These are phyloP conservation scores for Fistulinella cinereoalba DNA, from an alignment of 1,284 basidiomycete genomes.

Conservation along the genomic window DNA sequence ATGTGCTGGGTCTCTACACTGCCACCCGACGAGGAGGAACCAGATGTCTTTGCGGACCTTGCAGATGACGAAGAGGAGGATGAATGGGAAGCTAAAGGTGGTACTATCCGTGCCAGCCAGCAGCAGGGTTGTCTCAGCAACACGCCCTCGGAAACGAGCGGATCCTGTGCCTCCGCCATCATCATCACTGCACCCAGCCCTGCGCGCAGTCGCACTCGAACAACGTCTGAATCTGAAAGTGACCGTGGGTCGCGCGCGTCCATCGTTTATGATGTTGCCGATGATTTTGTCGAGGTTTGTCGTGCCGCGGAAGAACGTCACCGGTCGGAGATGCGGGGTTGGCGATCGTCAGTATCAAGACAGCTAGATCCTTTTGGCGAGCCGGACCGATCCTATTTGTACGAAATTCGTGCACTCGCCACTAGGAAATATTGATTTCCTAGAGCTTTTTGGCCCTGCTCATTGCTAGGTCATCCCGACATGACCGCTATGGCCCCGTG, in stretches of 20 bases:
- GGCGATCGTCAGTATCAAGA: constrained; percentile 54
- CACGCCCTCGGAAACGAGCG: constrained; percentile 38
- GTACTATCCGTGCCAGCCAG: constrained; percentile 71
- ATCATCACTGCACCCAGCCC: constrained; percentile 52
- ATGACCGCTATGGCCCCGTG: constrained; percentile 4
- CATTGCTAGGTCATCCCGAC: not conserved
- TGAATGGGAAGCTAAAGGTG: constrained; percentile 66
- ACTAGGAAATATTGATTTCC: constrained; percentile 66
- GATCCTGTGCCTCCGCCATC: constrained; percentile 37
- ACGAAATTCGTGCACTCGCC: constrained; percentile 77
- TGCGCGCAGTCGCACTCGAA: constrained; percentile 59
- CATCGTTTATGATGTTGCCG: constrained; percentile 70
- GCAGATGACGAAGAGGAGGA: constrained; percentile 82
- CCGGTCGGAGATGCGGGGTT: constrained; percentile 76
- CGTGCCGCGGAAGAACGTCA: constrained; percentile 77
- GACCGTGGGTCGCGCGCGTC: constrained; percentile 74
- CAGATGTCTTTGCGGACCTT: constrained; percentile 87
- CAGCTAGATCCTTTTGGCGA: constrained; percentile 43
- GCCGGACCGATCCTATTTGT: constrained; percentile 60
- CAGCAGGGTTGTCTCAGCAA: constrained; percentile 37
- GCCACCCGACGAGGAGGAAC: constrained; percentile 86
- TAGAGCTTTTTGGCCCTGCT: constrained; percentile 1
- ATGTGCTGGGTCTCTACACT: constrained; percentile 93
- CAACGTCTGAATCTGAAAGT: constrained; percentile 69
- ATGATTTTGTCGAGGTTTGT: constrained; percentile 69